Evolutionary conservation across 208 protist species (phyloP), one percentile per base, ranked within the genome.

Genomic region (Leishmania gerbilli): DNA sequence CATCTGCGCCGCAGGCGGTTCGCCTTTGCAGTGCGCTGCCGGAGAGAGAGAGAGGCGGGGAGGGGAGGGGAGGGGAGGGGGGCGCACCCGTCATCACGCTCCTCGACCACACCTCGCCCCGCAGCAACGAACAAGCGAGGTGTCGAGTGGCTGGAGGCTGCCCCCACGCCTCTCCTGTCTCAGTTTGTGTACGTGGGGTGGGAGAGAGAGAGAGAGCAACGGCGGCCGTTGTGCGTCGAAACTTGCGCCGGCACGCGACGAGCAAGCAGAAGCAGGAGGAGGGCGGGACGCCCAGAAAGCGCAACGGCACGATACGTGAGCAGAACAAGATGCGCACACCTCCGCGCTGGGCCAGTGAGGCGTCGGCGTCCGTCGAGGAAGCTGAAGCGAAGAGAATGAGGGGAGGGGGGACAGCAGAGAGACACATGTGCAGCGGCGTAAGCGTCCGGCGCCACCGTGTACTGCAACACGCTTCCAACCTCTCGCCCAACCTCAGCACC

Each of bases 401-500:
- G 1, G 34, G 31, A 13, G 13, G 62, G 1, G 31, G 3, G 31
- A 4, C 3, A 40, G 62, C 27, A n/a, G 2, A 67, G n/a, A 37
- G 8, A 21, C 62, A 40, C 31, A 24, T 13, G 2, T 24, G 31
- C 62, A 40, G 11, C 62, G 15, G 13, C 62, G 62, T 42, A 7
- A 24, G 62, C 62, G 62, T 40, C 62, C 3, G 62, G 27, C 31
- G 62, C 62, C 15, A 17, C 9, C 13, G 27, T 68, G 3, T 21
- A 34, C 62, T 40, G 40, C 15, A 17, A 21, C 27, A 56, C 6
- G 27, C 11, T 11, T 37, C 3, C 24, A 19, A 24, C 75, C 42
- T 37, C 75, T 53, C 75, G 42, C 37, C 40, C 65, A 19, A 51
- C 37, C 34, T 85, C 76, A 94, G n/a, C 87, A 87, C 1, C 87